Percentiles rank a stretch among this genome's conserved stretches.
Conservation (phyloP, 306 rosid species). For the Amphicarpaea edgeworthii region DNA sequence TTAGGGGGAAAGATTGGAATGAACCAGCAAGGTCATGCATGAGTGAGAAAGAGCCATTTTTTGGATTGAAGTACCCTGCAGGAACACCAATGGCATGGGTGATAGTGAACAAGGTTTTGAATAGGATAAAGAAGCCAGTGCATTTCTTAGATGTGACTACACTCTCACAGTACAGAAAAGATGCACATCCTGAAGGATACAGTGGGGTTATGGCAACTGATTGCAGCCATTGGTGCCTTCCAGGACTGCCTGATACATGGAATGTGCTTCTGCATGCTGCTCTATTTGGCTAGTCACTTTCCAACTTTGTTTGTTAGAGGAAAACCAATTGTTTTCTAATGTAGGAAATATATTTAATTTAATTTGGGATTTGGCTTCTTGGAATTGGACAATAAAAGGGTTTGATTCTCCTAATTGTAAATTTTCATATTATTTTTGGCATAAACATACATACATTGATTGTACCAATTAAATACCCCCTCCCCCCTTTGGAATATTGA, state of each 20-base stretch:
- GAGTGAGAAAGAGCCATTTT: slow-evolving; percentile 69
- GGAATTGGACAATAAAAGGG: slow-evolving; percentile 57
- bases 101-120: slow-evolving; percentile 83
- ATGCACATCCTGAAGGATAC: slow-evolving; percentile 83
- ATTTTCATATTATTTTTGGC: slow-evolving; percentile 53
- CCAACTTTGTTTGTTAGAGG: slow-evolving; percentile 34
- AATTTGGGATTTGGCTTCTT: slow-evolving; percentile 48
- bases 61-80: slow-evolving; percentile 76
- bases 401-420: slow-evolving; percentile 49
- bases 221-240: slow-evolving; percentile 99
- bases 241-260: slow-evolving; percentile 98
- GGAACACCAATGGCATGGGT: slow-evolving; percentile 92
- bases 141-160: slow-evolving; percentile 76
- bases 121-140: slow-evolving; percentile 79
- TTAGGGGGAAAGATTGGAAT: slow-evolving; percentile 92
- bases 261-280: slow-evolving; percentile 80
- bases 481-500: slow-evolving; percentile 40
- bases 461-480: slow-evolving; percentile 46
- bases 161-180: slow-evolving; percentile 81
- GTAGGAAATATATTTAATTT: slow-evolving; percentile 39
- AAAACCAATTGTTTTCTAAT: slow-evolving; percentile 53
- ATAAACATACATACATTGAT: slow-evolving; percentile 36
- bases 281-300: slow-evolving; percentile 53
- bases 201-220: slow-evolving; percentile 69
- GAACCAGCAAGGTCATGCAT: slow-evolving; percentile 80